Evolutionary conservation across 495 filamentous ascomycete species (phyloP).

Genomic region (Aspergillus saccharolyticus): DNA sequence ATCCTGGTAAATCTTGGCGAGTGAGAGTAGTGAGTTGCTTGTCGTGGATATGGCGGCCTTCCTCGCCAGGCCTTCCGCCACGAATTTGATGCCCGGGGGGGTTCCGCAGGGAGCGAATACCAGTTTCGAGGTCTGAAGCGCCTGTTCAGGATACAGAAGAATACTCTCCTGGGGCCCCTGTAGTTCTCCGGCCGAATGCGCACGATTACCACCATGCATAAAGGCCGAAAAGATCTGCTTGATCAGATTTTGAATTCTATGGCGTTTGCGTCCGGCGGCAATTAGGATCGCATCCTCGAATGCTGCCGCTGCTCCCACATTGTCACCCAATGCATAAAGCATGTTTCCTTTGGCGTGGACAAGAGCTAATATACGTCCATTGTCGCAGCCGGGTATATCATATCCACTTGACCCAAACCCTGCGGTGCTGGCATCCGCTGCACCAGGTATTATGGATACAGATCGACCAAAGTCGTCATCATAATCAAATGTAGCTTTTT

Average conservation of each 20-base stretch:
- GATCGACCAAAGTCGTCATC: conserved; percentile 42
- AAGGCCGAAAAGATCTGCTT: conserved; percentile 74
- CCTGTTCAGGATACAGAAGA: conserved; percentile 76
- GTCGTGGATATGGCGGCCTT: conserved; percentile 87
- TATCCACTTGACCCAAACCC: conserved; percentile 84
- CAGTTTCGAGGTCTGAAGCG: conserved; percentile 74
- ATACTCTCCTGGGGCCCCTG: conserved; percentile 53
- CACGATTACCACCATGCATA: conserved; percentile 32
- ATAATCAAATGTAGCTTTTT: conserved; percentile 55
- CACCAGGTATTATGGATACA: conserved; percentile 21
- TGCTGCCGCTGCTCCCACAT: conserved; percentile 74
- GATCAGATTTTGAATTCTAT: conserved; percentile 76
- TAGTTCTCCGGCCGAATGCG: conserved; percentile 24
- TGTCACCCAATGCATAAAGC: conserved; percentile 88
- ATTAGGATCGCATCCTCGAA: conserved; percentile 96
- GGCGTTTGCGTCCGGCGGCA: conserved; percentile 65
- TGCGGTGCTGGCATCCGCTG: conserved; percentile 30
- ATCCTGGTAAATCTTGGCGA: conserved; percentile 98
- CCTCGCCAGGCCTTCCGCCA: conserved; percentile 65
- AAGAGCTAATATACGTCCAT: conserved; percentile 86
- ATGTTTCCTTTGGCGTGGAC: conserved; percentile 98
- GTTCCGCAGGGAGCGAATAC: conserved; percentile 77
- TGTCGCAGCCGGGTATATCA: conserved; percentile 79
- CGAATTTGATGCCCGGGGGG: conserved; percentile 75
- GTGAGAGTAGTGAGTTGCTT: conserved; percentile 88